These are phyloP conservation scores for Rosa rugosa DNA, from an alignment of 306 rosid genomes.

Conservation along the genomic window DNA sequence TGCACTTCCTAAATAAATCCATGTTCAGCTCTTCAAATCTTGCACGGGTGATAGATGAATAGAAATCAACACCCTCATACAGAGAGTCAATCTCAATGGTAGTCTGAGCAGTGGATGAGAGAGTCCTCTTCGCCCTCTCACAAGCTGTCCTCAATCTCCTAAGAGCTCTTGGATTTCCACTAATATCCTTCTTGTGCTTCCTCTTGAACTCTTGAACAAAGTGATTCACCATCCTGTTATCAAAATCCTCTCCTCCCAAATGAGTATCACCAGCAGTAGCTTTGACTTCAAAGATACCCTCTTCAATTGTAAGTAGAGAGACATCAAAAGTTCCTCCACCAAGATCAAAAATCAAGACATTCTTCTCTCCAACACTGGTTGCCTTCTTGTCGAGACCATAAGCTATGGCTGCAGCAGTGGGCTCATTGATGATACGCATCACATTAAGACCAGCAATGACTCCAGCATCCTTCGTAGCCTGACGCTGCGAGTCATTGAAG, in stretches of 20 bases:
- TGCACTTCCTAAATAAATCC: slow-evolving; percentile 5
- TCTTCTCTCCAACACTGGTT: slow-evolving; percentile 6
- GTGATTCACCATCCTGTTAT: slow-evolving; percentile 4
- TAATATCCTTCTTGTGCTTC: neutral
- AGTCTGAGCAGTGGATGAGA: slow-evolving; percentile 3
- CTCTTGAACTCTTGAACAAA: slow-evolving; percentile 11
- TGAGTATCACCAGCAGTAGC: slow-evolving; percentile 9
- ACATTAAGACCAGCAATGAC: slow-evolving; percentile 8
- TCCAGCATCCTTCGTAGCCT: slow-evolving; percentile 5
- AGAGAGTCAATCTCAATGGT: slow-evolving; percentile 3
- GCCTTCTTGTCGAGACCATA: slow-evolving; percentile 9
- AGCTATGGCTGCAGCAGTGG: slow-evolving; percentile 8
- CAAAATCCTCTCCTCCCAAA: slow-evolving; percentile 11
- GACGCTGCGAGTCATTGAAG: slow-evolving; percentile 4
- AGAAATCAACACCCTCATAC: slow-evolving; percentile 5
- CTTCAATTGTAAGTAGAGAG: neutral
- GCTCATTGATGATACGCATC: slow-evolving; percentile 9
- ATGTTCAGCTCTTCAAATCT: slow-evolving; percentile 2
- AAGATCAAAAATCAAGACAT: neutral
- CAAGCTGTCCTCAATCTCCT: neutral
- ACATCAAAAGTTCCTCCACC: slow-evolving; percentile 10
- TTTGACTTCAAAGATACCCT: slow-evolving; percentile 2
- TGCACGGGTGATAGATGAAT: neutral
- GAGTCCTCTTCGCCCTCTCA: slow-evolving; percentile 4
- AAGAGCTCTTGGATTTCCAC: slow-evolving; percentile 2